These are phyloP conservation scores for Phaeotremella fagi DNA, from an alignment of 768 basidiomycete genomes.

Conservation along the genomic window DNA sequence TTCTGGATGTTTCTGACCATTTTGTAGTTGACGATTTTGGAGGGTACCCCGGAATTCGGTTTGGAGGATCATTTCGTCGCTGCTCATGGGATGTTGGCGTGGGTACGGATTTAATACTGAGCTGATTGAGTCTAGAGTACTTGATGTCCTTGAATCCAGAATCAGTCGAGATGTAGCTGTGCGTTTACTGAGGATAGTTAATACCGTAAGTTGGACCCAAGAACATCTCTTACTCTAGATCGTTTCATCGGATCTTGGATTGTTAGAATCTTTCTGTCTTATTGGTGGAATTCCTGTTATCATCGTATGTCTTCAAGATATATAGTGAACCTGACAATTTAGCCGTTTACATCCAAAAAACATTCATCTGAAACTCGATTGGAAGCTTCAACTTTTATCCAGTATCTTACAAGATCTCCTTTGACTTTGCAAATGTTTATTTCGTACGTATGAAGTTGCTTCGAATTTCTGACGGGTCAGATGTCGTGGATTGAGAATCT, in stretches of 20 bases:
- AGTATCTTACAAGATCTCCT: slow-evolving; percentile 78
- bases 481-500: slow-evolving; percentile 87
- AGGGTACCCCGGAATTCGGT: slow-evolving; percentile 65
- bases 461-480: slow-evolving; percentile 50
- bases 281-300: slow-evolving; percentile 85
- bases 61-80: slow-evolving; percentile 84
- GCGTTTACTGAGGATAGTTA: slow-evolving; percentile 81
- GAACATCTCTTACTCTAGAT: slow-evolving; percentile 45
- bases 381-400: slow-evolving; percentile 94
- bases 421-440: slow-evolving; percentile 98
- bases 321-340: neutral
- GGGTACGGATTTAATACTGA: slow-evolving; percentile 5
- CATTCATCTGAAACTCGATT: slow-evolving; percentile 86
- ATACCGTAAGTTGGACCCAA: slow-evolving; percentile 59
- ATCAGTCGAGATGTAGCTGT: slow-evolving; percentile 79
- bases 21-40: slow-evolving; percentile 64
- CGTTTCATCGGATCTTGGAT: slow-evolving; percentile 65
- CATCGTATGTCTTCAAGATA: slow-evolving; percentile 55
- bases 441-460: slow-evolving; percentile 59
- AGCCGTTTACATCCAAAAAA: slow-evolving; percentile 87
- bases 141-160: slow-evolving; percentile 86
- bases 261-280: slow-evolving; percentile 91
- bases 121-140: slow-evolving; percentile 50
- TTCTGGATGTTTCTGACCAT: neutral
- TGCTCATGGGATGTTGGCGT: slow-evolving; percentile 87